A percentile compares a stretch with the other conserved stretches of the same genome.
Conservation (phyloP, 805 yeast species). For the Tetrapisispora nanseiensis region DNA sequence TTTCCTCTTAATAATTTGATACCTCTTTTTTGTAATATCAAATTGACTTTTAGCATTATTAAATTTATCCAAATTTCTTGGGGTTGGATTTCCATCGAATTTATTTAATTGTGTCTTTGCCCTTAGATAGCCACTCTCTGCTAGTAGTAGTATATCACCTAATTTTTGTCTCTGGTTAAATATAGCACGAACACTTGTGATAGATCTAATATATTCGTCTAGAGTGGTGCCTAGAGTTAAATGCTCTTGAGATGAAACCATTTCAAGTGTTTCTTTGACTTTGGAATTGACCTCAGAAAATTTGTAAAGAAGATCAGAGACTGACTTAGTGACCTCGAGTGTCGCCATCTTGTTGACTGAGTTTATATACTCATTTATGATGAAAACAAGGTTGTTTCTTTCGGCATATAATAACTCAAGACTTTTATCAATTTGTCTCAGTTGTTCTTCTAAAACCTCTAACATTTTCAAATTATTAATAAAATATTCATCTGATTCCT, state of each 20-base stretch:
- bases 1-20: constrained; percentile 41
- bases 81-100: neutral
- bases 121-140: constrained; percentile 34
- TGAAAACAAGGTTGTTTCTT: constrained; percentile 57
- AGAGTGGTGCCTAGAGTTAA: constrained; percentile 75
- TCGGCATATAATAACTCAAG: constrained; percentile 65
- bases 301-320: constrained; percentile 52
- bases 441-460: constrained; percentile 62
- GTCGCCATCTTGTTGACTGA: constrained; percentile 52
- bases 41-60: constrained; percentile 50
- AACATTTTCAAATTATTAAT: constrained; percentile 55
- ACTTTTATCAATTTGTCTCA: constrained; percentile 56
- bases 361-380: constrained; percentile 56
- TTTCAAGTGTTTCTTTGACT: constrained; percentile 61
- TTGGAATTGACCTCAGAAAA: constrained; percentile 64
- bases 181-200: constrained; percentile 62
- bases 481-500: constrained; percentile 73
- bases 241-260: constrained; percentile 75
- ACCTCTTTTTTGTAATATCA: constrained; percentile 42
- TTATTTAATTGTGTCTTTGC: constrained; percentile 1
- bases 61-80: constrained; percentile 57
- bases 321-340: constrained; percentile 59
- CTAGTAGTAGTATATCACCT: constrained; percentile 34
- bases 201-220: constrained; percentile 75
- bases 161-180: constrained; percentile 63